A percentile compares a stretch with the other conserved stretches of the same genome.
These are phyloP conservation scores for Skeletonema marinoi DNA, from an alignment of 108 stramenopile species.

Conservation along the genomic window DNA sequence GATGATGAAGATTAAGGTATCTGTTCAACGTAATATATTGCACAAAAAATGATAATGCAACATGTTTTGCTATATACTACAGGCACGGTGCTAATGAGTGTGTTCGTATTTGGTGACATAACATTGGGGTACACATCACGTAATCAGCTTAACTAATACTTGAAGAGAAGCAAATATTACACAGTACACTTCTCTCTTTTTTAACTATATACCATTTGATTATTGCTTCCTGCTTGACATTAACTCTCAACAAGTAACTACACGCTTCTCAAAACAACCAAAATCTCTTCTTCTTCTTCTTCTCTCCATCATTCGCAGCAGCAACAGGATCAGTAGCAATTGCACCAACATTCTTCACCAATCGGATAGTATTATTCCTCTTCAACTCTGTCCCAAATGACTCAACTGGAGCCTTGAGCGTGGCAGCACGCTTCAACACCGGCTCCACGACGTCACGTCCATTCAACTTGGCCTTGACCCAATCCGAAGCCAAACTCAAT, in stretches of 20 bases:
- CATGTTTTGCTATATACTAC: too few relatives aligned
- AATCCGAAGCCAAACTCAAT: slow-evolving; percentile 67
- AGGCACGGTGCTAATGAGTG: too few relatives aligned
- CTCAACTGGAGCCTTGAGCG: slow-evolving; percentile 15
- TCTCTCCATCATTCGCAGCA: background rate
- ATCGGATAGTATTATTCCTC: slow-evolving; percentile 18
- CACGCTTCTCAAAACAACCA: slow-evolving; percentile 9
- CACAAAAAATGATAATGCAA: too few relatives aligned
- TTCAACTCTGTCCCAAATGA: slow-evolving; percentile 23
- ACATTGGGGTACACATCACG: too few relatives aligned
- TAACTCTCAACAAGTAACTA: too few relatives aligned
- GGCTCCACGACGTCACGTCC: slow-evolving; percentile 11
- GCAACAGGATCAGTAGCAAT: slow-evolving; percentile 4
- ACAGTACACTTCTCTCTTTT: too few relatives aligned
- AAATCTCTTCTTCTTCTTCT: slow-evolving; percentile 20
- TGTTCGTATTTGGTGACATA: too few relatives aligned
- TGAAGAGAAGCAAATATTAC: too few relatives aligned
- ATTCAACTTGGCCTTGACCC: slow-evolving; percentile 55
- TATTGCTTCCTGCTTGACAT: too few relatives aligned
- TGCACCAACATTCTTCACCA: slow-evolving; percentile 8
- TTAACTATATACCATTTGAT: too few relatives aligned
- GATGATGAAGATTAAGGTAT: slow-evolving; percentile 13
- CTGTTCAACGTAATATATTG: too few relatives aligned
- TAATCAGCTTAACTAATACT: too few relatives aligned
- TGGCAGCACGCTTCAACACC: slow-evolving; percentile 16